Percentiles rank a stretch among this genome's conserved stretches.
phyloP scores from a whole-genome alignment of 306 rosid genomes.

The Calophaca sinica region DNA sequence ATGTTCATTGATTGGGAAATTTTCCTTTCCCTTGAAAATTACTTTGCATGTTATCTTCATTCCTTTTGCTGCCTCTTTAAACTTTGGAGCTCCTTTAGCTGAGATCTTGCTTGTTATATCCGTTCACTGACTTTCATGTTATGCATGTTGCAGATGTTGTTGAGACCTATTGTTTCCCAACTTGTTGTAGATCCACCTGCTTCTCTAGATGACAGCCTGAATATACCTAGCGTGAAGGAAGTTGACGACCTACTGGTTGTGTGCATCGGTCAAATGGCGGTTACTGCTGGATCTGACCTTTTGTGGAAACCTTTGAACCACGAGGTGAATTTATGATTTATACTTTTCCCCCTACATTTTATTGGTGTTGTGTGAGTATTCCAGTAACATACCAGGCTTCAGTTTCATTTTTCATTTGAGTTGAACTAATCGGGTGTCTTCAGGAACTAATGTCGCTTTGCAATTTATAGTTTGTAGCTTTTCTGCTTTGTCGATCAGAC shows the following conservation, averaged over 20 bases:
- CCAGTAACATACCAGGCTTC: neutral
- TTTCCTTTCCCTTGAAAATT: neutral
- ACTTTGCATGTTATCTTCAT: slow-evolving; percentile 33
- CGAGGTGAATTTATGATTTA: slow-evolving; percentile 60
- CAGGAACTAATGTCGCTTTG: neutral
- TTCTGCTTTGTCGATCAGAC: neutral
- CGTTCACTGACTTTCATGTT: slow-evolving; percentile 32
- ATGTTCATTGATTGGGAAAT: slow-evolving; percentile 11
- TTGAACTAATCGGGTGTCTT: neutral
- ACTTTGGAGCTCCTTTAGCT: neutral
- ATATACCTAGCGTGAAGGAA: slow-evolving; percentile 68
- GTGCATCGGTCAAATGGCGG: slow-evolving; percentile 95
- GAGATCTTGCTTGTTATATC: neutral
- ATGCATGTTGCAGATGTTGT: slow-evolving; percentile 65
- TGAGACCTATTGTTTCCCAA: slow-evolving; percentile 88
- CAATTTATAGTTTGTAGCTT: neutral
- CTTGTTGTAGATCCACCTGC: slow-evolving; percentile 77
- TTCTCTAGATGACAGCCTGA: slow-evolving; percentile 56
- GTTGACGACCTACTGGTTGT: slow-evolving; percentile 82
- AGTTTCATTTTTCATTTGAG: neutral
- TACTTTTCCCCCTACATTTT: neutral
- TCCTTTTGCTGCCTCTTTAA: slow-evolving; percentile 4
- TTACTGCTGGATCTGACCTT: slow-evolving; percentile 87
- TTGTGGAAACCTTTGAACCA: slow-evolving; percentile 91
- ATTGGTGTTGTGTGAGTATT: neutral